These are phyloP conservation scores for Phytopythium cucurbitacearum DNA, from an alignment of 352 stramenopile species.

Conservation along the genomic window DNA sequence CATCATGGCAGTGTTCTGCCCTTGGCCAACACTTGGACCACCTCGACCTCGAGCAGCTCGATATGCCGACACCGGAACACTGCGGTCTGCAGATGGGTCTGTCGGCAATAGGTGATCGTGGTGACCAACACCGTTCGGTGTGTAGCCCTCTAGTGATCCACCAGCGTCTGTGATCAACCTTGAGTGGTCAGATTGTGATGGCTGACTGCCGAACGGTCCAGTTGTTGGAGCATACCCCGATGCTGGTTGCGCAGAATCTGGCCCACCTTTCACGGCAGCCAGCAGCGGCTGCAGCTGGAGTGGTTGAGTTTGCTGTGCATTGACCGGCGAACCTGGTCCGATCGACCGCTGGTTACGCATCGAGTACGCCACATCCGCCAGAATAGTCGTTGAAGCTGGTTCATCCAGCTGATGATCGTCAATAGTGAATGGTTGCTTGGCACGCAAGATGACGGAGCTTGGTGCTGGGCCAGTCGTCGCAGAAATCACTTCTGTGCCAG, in stretches of 20 bases:
- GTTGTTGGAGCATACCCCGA: not conserved
- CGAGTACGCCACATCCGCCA: conserved; percentile 28
- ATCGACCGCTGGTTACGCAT: conserved; percentile 11
- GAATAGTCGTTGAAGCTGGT: conserved; percentile 7
- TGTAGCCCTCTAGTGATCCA: too few species aligned
- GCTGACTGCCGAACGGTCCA: not conserved
- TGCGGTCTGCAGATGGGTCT: too few species aligned
- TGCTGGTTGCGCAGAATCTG: conserved; percentile 1
- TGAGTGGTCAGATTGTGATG: not conserved
- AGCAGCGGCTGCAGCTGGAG: not conserved
- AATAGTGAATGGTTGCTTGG: conserved; percentile 13
- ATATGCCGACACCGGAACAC: too few species aligned
- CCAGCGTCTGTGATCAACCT: not conserved
- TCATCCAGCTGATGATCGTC: conserved; percentile 18
- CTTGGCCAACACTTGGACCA: not conserved
- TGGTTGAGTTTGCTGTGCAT: not conserved
- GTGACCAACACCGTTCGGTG: too few species aligned
- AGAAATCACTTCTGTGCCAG: not conserved
- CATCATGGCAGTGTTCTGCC: not conserved
- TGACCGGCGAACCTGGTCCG: too few species aligned
- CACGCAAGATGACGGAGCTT: conserved; percentile 13
- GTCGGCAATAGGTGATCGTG: too few species aligned
- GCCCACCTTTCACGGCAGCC: conserved; percentile 6
- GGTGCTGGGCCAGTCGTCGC: conserved; percentile 1
- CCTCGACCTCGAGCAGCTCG: conserved; percentile 3